Evolutionary conservation across 768 basidiomycete genomes (phyloP).

Genomic region (Naganishia antarctica): DNA sequence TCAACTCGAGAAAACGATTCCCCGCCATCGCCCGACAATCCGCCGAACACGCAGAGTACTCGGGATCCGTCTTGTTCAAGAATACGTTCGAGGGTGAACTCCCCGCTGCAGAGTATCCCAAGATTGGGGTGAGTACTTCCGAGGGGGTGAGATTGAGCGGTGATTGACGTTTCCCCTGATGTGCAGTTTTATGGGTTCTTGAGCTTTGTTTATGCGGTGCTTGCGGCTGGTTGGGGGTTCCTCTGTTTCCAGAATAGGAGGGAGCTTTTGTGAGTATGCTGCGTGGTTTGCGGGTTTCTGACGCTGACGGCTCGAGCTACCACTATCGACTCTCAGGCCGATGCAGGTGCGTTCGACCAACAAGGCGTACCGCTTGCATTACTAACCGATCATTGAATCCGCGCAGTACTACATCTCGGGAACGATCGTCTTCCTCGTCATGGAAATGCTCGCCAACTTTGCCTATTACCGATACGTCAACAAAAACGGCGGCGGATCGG

Average conservation of each 20-base stretch:
- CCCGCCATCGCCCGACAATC: conserved; percentile 52
- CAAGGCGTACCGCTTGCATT: neutral
- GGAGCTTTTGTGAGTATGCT: conserved; percentile 73
- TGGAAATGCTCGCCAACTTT: conserved; percentile 91
- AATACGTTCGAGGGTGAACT: conserved; percentile 85
- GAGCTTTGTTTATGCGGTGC: conserved; percentile 68
- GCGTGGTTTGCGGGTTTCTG: neutral
- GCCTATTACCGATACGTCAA: conserved; percentile 95
- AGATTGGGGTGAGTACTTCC: conserved; percentile 69
- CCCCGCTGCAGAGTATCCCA: conserved; percentile 90
- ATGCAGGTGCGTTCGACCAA: neutral
- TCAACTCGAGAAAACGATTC: conserved; percentile 47
- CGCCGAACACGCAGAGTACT: conserved; percentile 65
- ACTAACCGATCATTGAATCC: conserved; percentile 23
- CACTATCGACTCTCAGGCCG: neutral
- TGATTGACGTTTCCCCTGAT: conserved; percentile 19
- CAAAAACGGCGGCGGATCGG: conserved; percentile 47
- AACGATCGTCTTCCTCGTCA: conserved; percentile 73
- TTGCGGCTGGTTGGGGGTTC: conserved; percentile 73
- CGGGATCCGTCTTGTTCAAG: conserved; percentile 73
- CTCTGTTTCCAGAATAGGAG: conserved; percentile 73
- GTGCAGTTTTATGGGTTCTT: conserved; percentile 80
- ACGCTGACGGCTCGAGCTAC: no score
- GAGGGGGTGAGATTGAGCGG: neutral
- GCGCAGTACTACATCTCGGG: conserved; percentile 83